A percentile compares a stretch with the other conserved stretches of the same genome.
Evolutionary conservation across 2,329 filamentous ascomycete genomes (phyloP).

Genomic region (Colletotrichum lentis): DNA sequence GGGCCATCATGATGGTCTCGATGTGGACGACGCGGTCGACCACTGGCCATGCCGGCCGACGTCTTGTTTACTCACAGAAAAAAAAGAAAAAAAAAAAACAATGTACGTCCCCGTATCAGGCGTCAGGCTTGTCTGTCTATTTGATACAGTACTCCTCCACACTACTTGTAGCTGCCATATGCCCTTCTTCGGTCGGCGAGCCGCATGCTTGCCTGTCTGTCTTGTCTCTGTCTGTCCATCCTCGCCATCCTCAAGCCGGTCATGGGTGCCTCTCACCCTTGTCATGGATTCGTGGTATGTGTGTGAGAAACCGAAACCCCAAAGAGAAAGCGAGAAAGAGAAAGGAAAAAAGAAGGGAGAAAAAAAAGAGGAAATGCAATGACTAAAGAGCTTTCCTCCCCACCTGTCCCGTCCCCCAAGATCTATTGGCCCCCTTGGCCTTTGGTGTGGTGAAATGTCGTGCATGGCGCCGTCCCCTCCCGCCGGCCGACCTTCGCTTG

Average conservation of each 20-base stretch:
- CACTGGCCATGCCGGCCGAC: background rate
- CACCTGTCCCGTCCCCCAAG: slow-evolving; percentile 4
- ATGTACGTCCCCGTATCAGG: no score
- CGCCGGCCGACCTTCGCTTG: no score
- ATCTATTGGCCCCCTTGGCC: slow-evolving; percentile 17
- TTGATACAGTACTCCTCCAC: slow-evolving; percentile 23
- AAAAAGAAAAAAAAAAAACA: no score
- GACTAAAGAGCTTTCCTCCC: background rate
- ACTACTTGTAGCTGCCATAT: background rate
- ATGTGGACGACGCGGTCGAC: no score
- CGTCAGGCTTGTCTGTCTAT: slow-evolving; percentile 19
- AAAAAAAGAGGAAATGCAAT: background rate
- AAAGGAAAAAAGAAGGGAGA: background rate
- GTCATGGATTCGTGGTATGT: slow-evolving; percentile 24
- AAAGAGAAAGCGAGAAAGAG: background rate
- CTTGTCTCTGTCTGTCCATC: background rate
- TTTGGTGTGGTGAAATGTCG: slow-evolving; percentile 6
- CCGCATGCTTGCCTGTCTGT: slow-evolving; percentile 4
- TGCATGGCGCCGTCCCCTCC: no score
- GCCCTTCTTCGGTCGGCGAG: slow-evolving; percentile 8
- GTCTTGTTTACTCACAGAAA: background rate
- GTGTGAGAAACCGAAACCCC: background rate
- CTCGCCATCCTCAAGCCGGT: slow-evolving; percentile 7
- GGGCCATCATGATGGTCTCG: no score
- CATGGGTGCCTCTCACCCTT: background rate